phyloP scores from a whole-genome alignment of 1,284 basidiomycete species.

The Pseudomicrostroma phylloplanum region DNA sequence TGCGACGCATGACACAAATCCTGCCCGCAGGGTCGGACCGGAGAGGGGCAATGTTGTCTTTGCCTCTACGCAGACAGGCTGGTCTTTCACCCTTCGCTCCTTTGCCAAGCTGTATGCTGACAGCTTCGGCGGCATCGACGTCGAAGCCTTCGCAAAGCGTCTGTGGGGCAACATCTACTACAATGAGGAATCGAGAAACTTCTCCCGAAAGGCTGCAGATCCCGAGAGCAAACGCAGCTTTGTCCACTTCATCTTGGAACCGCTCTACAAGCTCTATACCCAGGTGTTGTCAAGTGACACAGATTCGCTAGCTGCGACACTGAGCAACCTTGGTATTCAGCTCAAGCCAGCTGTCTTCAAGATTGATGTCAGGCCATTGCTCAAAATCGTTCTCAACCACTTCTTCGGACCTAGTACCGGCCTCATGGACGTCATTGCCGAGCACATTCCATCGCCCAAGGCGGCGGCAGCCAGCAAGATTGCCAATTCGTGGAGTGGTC shows the following conservation, averaged over 20 bases:
- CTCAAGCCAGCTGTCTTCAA: conserved; percentile 92
- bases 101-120: conserved; percentile 96
- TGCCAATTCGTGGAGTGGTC: conserved; percentile 32
- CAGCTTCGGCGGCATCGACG: conserved; percentile 61
- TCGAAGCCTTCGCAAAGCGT: conserved; percentile 65
- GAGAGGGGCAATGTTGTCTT: conserved; percentile 96
- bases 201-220: conserved; percentile 74
- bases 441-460: conserved; percentile 78
- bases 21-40: conserved; percentile 77
- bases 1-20: conserved; percentile 80
- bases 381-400: conserved; percentile 87
- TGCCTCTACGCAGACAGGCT: conserved; percentile 91
- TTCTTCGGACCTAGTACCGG: conserved; percentile 85
- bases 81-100: conserved; percentile 90
- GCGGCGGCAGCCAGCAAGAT: conserved; percentile 69
- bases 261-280: conserved; percentile 94
- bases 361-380: conserved; percentile 89
- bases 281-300: conserved; percentile 85
- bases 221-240: conserved; percentile 79
- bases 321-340: conserved; percentile 73
- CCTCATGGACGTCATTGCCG: conserved; percentile 82
- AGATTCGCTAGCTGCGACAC: conserved; percentile 70
- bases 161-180: conserved; percentile 99
- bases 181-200: conserved; percentile 72
- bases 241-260: conserved; percentile 92